A percentile compares a stretch with the other conserved stretches of the same genome.
Conservation (phyloP, 2,329 filamentous ascomycete genomes). For the Xylariomycetidae sp. region DNA sequence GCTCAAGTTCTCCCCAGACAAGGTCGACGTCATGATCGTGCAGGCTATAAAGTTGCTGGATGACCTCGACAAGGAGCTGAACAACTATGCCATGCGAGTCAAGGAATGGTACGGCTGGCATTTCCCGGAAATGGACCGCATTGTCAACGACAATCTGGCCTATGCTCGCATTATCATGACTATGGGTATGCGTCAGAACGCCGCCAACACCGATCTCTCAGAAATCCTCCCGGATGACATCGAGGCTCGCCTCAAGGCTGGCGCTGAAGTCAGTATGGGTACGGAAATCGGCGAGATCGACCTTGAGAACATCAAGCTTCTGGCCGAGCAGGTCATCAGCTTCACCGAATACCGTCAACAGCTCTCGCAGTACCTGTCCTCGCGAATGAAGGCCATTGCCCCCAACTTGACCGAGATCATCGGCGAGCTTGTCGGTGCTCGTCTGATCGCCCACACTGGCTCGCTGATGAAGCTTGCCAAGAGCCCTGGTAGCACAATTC, state of each 20-base stretch:
- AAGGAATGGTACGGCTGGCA: constrained; percentile 99
- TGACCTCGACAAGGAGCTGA: constrained; percentile 96
- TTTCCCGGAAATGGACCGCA: constrained; percentile 96
- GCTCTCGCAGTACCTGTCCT: constrained; percentile 81
- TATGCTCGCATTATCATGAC: constrained; percentile 84
- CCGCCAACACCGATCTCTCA: constrained; percentile 69
- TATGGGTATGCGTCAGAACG: constrained; percentile 84
- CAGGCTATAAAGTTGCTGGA: constrained; percentile 92
- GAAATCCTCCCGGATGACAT: constrained; percentile 95
- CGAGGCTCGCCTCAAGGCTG: constrained; percentile 83
- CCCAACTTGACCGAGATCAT: constrained; percentile 92
- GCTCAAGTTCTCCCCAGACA: constrained; percentile 96
- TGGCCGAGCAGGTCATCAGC: constrained; percentile 88
- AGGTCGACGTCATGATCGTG: constrained; percentile 99
- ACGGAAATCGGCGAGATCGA: constrained; percentile 93
- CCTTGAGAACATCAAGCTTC: constrained; percentile 82
- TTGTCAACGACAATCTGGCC: constrained; percentile 93
- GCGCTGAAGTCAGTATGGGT: constrained; percentile 96
- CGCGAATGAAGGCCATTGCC: constrained; percentile 93
- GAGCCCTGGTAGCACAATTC: constrained; percentile 89
- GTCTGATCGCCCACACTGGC: constrained; percentile 89
- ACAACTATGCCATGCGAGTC: constrained; percentile 97
- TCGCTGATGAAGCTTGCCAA: constrained; percentile 94
- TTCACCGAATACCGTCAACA: constrained; percentile 88
- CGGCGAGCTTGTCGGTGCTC: constrained; percentile 87